phyloP scores from a whole-genome alignment of 1,139 yeast genomes.

The Meyerozyma elateridarum region DNA sequence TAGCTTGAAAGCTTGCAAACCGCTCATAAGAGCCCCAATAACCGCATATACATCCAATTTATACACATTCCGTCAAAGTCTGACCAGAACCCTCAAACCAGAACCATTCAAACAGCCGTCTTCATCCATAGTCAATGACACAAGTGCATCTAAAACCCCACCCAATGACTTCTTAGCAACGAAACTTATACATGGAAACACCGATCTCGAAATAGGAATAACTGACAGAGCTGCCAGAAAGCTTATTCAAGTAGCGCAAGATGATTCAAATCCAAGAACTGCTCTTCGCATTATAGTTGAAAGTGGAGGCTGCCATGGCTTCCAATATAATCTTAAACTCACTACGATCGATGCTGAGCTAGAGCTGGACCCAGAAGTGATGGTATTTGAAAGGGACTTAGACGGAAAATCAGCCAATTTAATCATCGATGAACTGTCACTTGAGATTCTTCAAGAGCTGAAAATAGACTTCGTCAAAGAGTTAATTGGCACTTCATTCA shows the following conservation, averaged over 20 bases:
- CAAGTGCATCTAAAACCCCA: too few relatives aligned
- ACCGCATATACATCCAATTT: too few relatives aligned
- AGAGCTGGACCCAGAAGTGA: slow-evolving; percentile 25
- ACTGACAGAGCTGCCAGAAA: slow-evolving; percentile 42
- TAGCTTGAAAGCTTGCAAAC: too few relatives aligned
- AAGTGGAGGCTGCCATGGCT: slow-evolving; percentile 98
- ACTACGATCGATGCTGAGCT: slow-evolving; percentile 46
- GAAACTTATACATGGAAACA: slow-evolving; percentile 10
- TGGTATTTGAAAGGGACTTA: slow-evolving; percentile 59
- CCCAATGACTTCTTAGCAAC: slow-evolving; percentile 1
- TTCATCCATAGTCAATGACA: too few relatives aligned
- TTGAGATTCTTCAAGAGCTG: slow-evolving; percentile 80
- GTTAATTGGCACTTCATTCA: slow-evolving; percentile 91
- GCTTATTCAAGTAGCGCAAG: slow-evolving; percentile 50
- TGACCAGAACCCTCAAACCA: too few relatives aligned
- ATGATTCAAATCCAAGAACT: slow-evolving; percentile 56
- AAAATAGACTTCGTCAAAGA: slow-evolving; percentile 88
- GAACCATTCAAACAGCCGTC: too few relatives aligned
- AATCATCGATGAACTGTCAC: slow-evolving; percentile 73
- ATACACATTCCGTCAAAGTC: too few relatives aligned
- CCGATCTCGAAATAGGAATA: slow-evolving; percentile 35
- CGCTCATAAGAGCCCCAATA: too few relatives aligned
- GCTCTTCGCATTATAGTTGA: slow-evolving; percentile 80
- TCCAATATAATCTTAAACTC: slow-evolving; percentile 76
- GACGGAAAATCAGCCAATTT: slow-evolving; percentile 46